Evolutionary conservation across 768 basidiomycete species (phyloP).

Genomic region (Pulveroboletus sp.): DNA sequence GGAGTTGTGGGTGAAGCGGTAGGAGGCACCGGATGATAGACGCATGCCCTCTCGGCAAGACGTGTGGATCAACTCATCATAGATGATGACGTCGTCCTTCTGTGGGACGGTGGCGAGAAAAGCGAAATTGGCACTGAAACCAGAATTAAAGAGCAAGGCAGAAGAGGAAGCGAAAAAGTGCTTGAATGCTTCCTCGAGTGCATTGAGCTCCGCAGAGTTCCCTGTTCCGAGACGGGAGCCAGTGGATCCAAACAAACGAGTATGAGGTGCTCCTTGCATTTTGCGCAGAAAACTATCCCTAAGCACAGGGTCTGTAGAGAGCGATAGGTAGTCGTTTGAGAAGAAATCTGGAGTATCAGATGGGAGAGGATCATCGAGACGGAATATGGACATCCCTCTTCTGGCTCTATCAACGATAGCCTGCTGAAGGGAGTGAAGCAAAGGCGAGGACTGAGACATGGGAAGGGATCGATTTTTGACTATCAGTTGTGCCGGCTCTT

Average conservation of each 20-base stretch:
- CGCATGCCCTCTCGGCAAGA: slow-evolving; percentile 49
- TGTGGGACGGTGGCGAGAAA: slow-evolving; percentile 45
- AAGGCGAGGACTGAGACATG: slow-evolving; percentile 9
- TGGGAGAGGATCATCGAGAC: slow-evolving; percentile 16
- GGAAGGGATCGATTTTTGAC: not conserved
- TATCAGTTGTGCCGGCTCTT: not conserved
- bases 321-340: slow-evolving; percentile 50
- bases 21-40: slow-evolving; percentile 27
- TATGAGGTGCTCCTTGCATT: slow-evolving; percentile 14
- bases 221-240: slow-evolving; percentile 47
- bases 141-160: slow-evolving; percentile 49
- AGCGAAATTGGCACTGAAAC: slow-evolving; percentile 49
- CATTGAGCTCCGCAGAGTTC: slow-evolving; percentile 25
- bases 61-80: slow-evolving; percentile 51
- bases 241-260: slow-evolving; percentile 40
- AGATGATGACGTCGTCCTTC: slow-evolving; percentile 43
- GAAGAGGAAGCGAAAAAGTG: slow-evolving; percentile 29
- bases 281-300: slow-evolving; percentile 31
- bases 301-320: slow-evolving; percentile 33
- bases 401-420: slow-evolving; percentile 5
- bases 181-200: slow-evolving; percentile 10
- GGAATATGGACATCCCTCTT: slow-evolving; percentile 8
- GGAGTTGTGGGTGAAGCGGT: slow-evolving; percentile 45
- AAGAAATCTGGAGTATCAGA: slow-evolving; percentile 33
- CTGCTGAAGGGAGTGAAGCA: slow-evolving; percentile 14